These are phyloP conservation scores for Populus deltoides DNA, from an alignment of 345 rosid genomes.

Conservation along the genomic window DNA sequence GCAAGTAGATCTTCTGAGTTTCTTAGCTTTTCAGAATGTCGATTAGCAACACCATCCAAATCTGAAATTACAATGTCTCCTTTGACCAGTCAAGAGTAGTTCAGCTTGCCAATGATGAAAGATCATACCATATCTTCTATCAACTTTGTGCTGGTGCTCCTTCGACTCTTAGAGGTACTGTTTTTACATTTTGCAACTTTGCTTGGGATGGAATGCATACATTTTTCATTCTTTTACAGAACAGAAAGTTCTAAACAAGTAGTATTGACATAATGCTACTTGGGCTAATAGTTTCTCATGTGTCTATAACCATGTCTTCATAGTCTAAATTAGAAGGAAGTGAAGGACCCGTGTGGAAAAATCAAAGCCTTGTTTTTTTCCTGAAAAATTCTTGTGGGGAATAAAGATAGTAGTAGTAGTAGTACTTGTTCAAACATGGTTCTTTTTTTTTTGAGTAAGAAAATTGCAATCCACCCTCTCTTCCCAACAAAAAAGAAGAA, in stretches of 20 bases:
- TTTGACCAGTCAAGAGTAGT: slow-evolving; percentile 90
- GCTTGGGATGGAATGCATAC: neutral
- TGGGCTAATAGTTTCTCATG: neutral
- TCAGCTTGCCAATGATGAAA: slow-evolving; percentile 80
- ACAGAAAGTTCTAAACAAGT: neutral
- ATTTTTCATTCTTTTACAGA: neutral
- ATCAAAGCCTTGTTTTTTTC: neutral
- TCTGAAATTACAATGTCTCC: slow-evolving; percentile 31
- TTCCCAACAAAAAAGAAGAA: too few species aligned
- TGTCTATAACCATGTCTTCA: neutral
- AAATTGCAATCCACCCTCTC: too few species aligned
- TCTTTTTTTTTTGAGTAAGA: too few species aligned
- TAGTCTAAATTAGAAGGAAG: neutral
- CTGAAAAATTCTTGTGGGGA: neutral
- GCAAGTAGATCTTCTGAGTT: slow-evolving; percentile 35
- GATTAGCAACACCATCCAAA: slow-evolving; percentile 13
- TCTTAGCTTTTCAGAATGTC: slow-evolving; percentile 17
- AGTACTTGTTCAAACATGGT: too few species aligned
- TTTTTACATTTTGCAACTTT: slow-evolving; percentile 7
- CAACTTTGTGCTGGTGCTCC: slow-evolving; percentile 97
- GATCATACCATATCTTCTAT: slow-evolving; percentile 89
- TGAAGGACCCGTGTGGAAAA: neutral
- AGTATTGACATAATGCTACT: neutral
- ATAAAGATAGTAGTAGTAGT: too few species aligned
- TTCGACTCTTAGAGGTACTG: slow-evolving; percentile 68